Evolutionary conservation across 352 stramenopile genomes (phyloP).

Genomic region (Saprolegnia diclina): DNA sequence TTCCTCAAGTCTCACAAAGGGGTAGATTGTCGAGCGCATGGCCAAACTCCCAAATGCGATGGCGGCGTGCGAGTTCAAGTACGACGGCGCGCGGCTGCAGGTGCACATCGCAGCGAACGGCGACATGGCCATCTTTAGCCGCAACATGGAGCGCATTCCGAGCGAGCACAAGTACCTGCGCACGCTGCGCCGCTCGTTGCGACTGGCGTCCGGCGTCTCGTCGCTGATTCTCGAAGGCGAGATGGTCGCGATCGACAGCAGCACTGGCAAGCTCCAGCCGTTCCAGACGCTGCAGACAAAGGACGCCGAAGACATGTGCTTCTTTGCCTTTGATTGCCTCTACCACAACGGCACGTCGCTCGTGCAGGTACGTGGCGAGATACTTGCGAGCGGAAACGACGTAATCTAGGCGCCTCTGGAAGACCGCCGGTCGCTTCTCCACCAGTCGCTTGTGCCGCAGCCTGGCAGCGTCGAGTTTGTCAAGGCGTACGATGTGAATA

Average conservation of each 20-base stretch:
- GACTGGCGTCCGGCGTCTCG: slow-evolving; percentile 31
- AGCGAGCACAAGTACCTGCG: slow-evolving; percentile 32
- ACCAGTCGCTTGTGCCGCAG: slow-evolving; percentile 33
- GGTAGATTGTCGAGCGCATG: slow-evolving; percentile 28
- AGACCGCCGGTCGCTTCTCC: slow-evolving; percentile 42
- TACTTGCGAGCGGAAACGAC: too few relatives aligned
- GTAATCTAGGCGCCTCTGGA: slow-evolving; percentile 38
- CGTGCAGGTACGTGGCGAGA: slow-evolving; percentile 34
- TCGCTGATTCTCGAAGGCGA: slow-evolving; percentile 70
- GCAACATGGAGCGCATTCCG: slow-evolving; percentile 78
- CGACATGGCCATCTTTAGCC: slow-evolving; percentile 63
- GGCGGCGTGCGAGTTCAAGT: slow-evolving; percentile 78
- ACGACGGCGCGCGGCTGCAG: slow-evolving; percentile 74
- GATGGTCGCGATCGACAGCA: slow-evolving; percentile 60
- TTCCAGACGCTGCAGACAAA: slow-evolving; percentile 81
- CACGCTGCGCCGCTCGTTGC: slow-evolving; percentile 36
- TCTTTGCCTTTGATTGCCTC: slow-evolving; percentile 76
- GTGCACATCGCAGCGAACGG: slow-evolving; percentile 37
- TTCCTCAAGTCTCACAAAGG: neutral
- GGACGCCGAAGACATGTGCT: slow-evolving; percentile 58
- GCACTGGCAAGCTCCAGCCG: slow-evolving; percentile 42
- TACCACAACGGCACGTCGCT: slow-evolving; percentile 44
- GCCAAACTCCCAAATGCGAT: slow-evolving; percentile 33
- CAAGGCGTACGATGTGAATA: slow-evolving; percentile 42
- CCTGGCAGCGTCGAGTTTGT: slow-evolving; percentile 60